phyloP scores from a whole-genome alignment of 2,329 filamentous ascomycete species.

The Claviceps quebecensis region DNA sequence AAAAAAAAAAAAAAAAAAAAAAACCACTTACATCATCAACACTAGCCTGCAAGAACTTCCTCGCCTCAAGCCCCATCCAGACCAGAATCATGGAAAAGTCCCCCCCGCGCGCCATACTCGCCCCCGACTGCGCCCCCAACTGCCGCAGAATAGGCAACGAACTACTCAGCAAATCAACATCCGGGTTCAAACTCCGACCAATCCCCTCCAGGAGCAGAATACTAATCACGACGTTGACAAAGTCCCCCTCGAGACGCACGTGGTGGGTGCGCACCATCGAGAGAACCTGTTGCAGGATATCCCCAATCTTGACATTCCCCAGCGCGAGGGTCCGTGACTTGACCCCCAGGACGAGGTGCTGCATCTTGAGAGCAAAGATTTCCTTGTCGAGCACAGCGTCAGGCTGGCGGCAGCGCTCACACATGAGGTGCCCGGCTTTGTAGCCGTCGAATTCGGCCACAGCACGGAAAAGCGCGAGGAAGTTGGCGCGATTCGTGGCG shows the following conservation, averaged over 20 bases:
- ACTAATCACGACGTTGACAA: constrained; percentile 94
- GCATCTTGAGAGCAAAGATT: constrained; percentile 90
- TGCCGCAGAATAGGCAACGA: constrained; percentile 83
- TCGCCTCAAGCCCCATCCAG: constrained; percentile 81
- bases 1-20: not conserved
- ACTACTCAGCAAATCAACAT: constrained; percentile 73
- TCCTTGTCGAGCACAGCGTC: constrained; percentile 80
- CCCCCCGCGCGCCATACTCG: constrained; percentile 53
- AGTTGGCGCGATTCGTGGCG: constrained; percentile 71
- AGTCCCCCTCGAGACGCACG: constrained; percentile 89
- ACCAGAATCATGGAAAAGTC: constrained; percentile 79
- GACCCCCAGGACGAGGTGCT: constrained; percentile 82
- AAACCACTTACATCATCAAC: constrained; percentile 58
- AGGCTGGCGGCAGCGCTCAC: constrained; percentile 83
- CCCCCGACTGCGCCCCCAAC: constrained; percentile 64
- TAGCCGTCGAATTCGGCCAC: constrained; percentile 96
- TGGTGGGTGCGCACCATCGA: constrained; percentile 86
- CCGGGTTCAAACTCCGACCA: constrained; percentile 70
- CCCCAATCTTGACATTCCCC: constrained; percentile 89
- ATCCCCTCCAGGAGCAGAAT: constrained; percentile 91
- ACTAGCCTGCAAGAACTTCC: constrained; percentile 79
- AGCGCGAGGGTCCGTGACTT: constrained; percentile 84
- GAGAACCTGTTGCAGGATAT: constrained; percentile 81
- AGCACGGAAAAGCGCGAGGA: constrained; percentile 88
- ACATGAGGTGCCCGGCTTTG: constrained; percentile 89